phyloP scores from a whole-genome alignment of 2,329 filamentous ascomycete genomes.

The Talaromyces sp. region DNA sequence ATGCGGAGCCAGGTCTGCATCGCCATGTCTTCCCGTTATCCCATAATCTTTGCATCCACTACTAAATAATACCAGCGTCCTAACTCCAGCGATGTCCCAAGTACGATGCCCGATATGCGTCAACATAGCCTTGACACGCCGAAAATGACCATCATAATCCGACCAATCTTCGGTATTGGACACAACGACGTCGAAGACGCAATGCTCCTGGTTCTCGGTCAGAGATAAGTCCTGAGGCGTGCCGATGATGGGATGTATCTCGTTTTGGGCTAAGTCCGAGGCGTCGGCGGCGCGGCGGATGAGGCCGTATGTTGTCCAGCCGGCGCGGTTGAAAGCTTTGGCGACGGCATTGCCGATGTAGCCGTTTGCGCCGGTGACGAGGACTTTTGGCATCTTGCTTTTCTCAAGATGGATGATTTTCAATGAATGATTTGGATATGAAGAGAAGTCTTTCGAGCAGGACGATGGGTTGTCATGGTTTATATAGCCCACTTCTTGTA shows the following conservation, averaged over 20 bases:
- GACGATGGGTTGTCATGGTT: background rate
- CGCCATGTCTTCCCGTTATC: constrained; percentile 9
- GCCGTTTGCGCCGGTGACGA: constrained; percentile 16
- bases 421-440: background rate
- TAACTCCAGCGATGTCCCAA: background rate
- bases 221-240: background rate
- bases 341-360: constrained; percentile 18
- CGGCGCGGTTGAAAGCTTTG: constrained; percentile 15
- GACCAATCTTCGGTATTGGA: constrained; percentile 18
- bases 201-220: background rate
- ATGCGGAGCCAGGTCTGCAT: constrained; percentile 10
- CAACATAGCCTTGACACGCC: constrained; percentile 9
- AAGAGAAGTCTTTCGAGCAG: background rate
- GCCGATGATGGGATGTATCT: constrained; percentile 15
- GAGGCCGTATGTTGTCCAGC: constrained; percentile 17
- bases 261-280: constrained; percentile 13
- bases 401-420: no score
- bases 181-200: constrained; percentile 13
- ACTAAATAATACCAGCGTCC: constrained; percentile 12
- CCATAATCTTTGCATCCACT: constrained; percentile 18
- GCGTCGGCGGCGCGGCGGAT: constrained; percentile 19
- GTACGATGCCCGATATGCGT: constrained; percentile 6
- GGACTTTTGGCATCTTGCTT: constrained; percentile 8
- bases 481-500: background rate
- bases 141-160: constrained; percentile 15